Base-by-base conservation (phyloP, 108 stramenopile species). In the Skeletonema potamos region DNA sequence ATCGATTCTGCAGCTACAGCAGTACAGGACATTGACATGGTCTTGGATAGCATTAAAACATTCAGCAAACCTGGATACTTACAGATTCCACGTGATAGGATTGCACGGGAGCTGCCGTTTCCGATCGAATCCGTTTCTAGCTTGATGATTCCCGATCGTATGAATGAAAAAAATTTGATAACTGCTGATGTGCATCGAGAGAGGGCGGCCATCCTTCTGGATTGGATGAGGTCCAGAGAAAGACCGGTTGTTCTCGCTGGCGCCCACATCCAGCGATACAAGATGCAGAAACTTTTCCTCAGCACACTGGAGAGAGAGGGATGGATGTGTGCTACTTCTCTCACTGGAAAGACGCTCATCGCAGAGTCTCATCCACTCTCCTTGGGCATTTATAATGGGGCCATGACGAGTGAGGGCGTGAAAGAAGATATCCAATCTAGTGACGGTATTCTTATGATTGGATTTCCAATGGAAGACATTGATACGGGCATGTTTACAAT, bases 321-420 rank as follows among this genome's bases (percentile, higher is more conserved):
- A 1, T 58, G 58, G 58, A 30, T 39, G 36, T 30, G 29, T 6
- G 58, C 58, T 17, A 58, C 58, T 3, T 37, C 33, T 39, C 58
- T 58, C 15, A 58, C 58, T 4, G 58, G 58, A 39, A 58, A 58
- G 58, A 58, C 58, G n/a, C 36, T 58, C n/a, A 58, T 58, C 15
- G 29, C 33, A 29, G 58, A 58, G 58, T 15, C 20, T 39, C 58
- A 58, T 11, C 58, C 58, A 26, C 58, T 58, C 17, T 17, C n/a
- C 1, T 17, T 58, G 15, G 58, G 58, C 36, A 39, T 58, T 26
- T 58, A 58, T 5, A 39, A 58, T 29, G 58, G 58, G 36, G 58
- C 33, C 17, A 58, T 58, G 58, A 58, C 33, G 10, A 27, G n/a
- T 39, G 33, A 30, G n/a, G n/a, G 15, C 15, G 58, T 58, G 29